These are phyloP conservation scores for Sporothrix brasiliensis DNA, from an alignment of 2,329 filamentous ascomycete species.

Conservation along the genomic window DNA sequence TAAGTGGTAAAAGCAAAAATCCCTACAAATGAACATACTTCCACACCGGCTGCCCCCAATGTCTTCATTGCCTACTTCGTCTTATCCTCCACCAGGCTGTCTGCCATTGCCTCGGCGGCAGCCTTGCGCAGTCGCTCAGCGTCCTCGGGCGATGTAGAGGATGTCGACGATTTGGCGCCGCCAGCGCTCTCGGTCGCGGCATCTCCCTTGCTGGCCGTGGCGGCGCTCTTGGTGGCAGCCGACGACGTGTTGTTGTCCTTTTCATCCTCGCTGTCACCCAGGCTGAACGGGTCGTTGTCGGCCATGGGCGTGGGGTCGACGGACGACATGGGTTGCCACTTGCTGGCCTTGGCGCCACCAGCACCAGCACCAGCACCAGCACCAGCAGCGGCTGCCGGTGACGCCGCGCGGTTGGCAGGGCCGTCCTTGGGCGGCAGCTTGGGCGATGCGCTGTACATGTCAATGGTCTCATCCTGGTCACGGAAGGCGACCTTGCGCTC, in stretches of 20 bases:
- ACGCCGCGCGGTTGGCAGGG: constrained; percentile 36
- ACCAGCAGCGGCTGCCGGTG: neutral
- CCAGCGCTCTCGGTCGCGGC: constrained; percentile 37
- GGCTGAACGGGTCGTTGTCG: constrained; percentile 94
- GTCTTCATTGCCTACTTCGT: constrained; percentile 24
- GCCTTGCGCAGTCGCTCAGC: constrained; percentile 39
- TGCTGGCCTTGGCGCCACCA: constrained; percentile 71
- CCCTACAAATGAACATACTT: neutral
- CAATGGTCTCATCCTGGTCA: constrained; percentile 74
- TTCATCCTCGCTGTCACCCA: constrained; percentile 95
- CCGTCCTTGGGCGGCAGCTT: constrained; percentile 57
- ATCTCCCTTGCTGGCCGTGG: constrained; percentile 46
- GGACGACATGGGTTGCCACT: constrained; percentile 92
- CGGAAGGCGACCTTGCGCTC: constrained; percentile 61
- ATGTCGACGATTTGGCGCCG: constrained; percentile 20
- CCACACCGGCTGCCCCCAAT: neutral
- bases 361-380: no score
- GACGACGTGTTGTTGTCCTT: constrained; percentile 61
- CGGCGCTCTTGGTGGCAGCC: constrained; percentile 8
- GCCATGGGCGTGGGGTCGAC: constrained; percentile 82
- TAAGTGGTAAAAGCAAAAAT: neutral
- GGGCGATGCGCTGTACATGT: constrained; percentile 70
- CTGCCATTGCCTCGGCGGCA: constrained; percentile 39
- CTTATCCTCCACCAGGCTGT: constrained; percentile 39
- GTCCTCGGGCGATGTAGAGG: constrained; percentile 34